Conservation (phyloP, 2,329 filamentous ascomycete species). For the Colletotrichum siamense region DNA sequence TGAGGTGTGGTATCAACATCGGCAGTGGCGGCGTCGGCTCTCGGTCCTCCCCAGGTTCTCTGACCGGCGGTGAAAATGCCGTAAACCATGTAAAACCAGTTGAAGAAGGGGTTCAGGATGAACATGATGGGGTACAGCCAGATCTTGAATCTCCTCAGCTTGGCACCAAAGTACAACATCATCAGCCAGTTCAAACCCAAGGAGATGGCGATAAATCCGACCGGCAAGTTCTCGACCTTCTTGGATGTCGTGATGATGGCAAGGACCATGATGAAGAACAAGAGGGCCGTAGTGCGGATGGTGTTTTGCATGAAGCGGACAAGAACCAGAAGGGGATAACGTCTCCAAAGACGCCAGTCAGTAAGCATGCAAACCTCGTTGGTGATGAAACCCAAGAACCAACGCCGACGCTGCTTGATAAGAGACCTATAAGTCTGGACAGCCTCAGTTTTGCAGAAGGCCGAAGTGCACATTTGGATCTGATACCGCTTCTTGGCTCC, state of each 20-base stretch:
- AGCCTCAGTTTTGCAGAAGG: slow-evolving; percentile 98
- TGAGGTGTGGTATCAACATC: slow-evolving; percentile 78
- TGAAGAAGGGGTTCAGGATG: slow-evolving; percentile 92
- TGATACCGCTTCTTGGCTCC: slow-evolving; percentile 91
- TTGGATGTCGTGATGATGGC: slow-evolving; percentile 86
- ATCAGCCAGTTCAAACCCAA: slow-evolving; percentile 92
- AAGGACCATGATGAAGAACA: slow-evolving; percentile 93
- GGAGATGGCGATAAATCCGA: slow-evolving; percentile 93
- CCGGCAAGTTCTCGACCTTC: slow-evolving; percentile 77
- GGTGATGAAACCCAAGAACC: slow-evolving; percentile 97
- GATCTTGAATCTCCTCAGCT: slow-evolving; percentile 88
- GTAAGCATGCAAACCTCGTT: slow-evolving; percentile 99
- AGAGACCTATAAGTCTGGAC: slow-evolving; percentile 87
- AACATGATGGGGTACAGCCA: slow-evolving; percentile 98
- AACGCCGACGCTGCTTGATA: slow-evolving; percentile 91
- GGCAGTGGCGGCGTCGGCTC: slow-evolving; percentile 85
- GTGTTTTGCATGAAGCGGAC: slow-evolving; percentile 96
- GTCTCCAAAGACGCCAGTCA: slow-evolving; percentile 87
- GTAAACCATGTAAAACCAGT: slow-evolving; percentile 98
- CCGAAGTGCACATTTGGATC: slow-evolving; percentile 96
- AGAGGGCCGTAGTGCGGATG: slow-evolving; percentile 88
- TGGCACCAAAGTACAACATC: slow-evolving; percentile 94
- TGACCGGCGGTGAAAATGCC: slow-evolving; percentile 94
- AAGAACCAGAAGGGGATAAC: slow-evolving; percentile 85
- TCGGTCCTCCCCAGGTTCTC: slow-evolving; percentile 92